Evolutionary conservation across 805 yeast species (phyloP).

Genomic region (Candida awuae): DNA sequence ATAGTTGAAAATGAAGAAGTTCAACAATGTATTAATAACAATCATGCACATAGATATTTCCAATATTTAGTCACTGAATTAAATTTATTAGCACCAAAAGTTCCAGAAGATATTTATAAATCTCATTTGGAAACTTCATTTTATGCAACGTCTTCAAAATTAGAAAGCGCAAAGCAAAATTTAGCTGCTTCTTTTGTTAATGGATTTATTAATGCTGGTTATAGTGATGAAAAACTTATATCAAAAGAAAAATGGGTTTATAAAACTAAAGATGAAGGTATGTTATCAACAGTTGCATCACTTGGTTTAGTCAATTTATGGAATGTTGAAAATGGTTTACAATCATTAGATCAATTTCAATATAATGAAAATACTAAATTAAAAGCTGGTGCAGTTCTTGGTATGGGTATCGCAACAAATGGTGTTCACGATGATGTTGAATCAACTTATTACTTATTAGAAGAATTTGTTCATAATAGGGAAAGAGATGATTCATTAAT

Average conservation of each 20-base stretch:
- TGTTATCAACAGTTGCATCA: constrained; percentile 86
- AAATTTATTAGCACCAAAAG: constrained; percentile 80
- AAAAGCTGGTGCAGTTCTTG: constrained; percentile 94
- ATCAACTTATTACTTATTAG: constrained; percentile 78
- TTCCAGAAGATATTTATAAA: constrained; percentile 92
- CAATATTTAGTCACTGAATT: constrained; percentile 76
- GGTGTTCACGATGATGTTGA: constrained; percentile 96
- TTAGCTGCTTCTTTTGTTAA: constrained; percentile 93
- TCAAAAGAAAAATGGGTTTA: constrained; percentile 77
- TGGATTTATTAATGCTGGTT: constrained; percentile 86
- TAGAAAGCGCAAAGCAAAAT: constrained; percentile 92
- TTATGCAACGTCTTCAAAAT: constrained; percentile 46
- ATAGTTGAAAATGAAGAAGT: constrained; percentile 63
- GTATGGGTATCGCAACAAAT: constrained; percentile 86
- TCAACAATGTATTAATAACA: constrained; percentile 79
- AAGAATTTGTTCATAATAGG: constrained; percentile 48
- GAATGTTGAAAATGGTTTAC: constrained; percentile 86
- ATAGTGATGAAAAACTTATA: constrained; percentile 74
- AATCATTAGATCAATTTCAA: constrained; percentile 78
- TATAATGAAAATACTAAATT: constrained; percentile 80
- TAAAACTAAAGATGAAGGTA: constrained; percentile 85
- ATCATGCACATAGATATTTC: constrained; percentile 70
- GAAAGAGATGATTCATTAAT: constrained; percentile 52
- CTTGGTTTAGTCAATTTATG: constrained; percentile 86
- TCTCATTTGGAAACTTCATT: constrained; percentile 69